Percentiles rank a stretch among this genome's conserved stretches.
These are phyloP conservation scores for Annulohypoxylon moriforme DNA, from an alignment of 495 filamentous ascomycete species.

Conservation along the genomic window DNA sequence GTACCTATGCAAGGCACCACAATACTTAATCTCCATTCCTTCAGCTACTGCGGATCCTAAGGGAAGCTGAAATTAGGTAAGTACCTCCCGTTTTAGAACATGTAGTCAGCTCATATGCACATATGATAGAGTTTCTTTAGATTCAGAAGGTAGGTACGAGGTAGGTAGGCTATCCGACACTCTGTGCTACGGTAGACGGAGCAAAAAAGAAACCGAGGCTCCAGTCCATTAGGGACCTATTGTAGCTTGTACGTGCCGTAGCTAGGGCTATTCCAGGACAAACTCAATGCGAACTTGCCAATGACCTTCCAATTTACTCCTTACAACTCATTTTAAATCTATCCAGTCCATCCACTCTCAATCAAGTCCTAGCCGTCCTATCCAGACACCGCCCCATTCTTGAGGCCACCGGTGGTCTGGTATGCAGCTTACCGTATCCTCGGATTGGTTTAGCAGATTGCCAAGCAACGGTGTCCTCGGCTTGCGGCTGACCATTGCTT, in stretches of 20 bases:
- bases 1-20: constrained; percentile 43
- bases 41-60: constrained; percentile 21
- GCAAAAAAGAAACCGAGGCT: neutral
- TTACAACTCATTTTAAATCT: constrained; percentile 4
- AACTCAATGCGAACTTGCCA: constrained; percentile 5
- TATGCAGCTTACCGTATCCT: constrained; percentile 5
- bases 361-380: neutral
- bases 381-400: neutral
- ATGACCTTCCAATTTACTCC: constrained; percentile 9
- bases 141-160: neutral
- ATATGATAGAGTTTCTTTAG: constrained; percentile 6
- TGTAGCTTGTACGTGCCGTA: neutral
- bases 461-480: constrained; percentile 13
- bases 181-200: neutral
- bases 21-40: constrained; percentile 19
- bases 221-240: neutral
- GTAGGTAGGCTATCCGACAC: constrained; percentile 4
- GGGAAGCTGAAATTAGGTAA: constrained; percentile 15
- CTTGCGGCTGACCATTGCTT: constrained; percentile 29
- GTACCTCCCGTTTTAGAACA: constrained; percentile 7
- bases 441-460: constrained; percentile 10
- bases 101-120: constrained; percentile 19
- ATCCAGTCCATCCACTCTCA: neutral
- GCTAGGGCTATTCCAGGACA: neutral
- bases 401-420: neutral